A percentile compares a stretch with the other conserved stretches of the same genome.
Conservation (phyloP, 768 basidiomycete species). For the Amanita exitialis region DNA sequence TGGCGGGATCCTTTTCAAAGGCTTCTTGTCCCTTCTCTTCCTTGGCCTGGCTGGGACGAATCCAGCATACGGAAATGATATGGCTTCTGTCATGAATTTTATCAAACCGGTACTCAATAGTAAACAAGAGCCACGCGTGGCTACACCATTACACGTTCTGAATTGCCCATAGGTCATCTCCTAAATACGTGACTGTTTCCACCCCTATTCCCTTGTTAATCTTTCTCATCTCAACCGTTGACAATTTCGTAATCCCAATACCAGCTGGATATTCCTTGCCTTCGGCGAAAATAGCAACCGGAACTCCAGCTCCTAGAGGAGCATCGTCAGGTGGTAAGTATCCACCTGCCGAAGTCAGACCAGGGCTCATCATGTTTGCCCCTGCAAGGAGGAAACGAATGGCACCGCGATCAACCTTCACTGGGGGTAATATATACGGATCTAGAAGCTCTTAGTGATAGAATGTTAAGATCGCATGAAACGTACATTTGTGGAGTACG, state of each 20-base stretch:
- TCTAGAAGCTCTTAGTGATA: slow-evolving; percentile 38
- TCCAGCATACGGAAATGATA: slow-evolving; percentile 36
- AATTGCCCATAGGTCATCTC: slow-evolving; percentile 80
- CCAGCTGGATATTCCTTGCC: slow-evolving; percentile 91
- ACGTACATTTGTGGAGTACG: slow-evolving; percentile 85
- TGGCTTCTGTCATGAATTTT: slow-evolving; percentile 5
- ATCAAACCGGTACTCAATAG: slow-evolving; percentile 1
- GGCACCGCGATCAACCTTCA: slow-evolving; percentile 90
- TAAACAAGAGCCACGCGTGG: background rate
- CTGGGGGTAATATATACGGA: slow-evolving; percentile 81
- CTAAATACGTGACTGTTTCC: slow-evolving; percentile 77
- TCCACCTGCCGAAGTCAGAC: slow-evolving; percentile 88
- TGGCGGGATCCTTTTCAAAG: slow-evolving; percentile 21
- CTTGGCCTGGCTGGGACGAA: slow-evolving; percentile 43
- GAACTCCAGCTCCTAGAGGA: slow-evolving; percentile 55
- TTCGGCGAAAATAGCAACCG: slow-evolving; percentile 92
- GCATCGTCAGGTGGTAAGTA: slow-evolving; percentile 67
- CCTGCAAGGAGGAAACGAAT: slow-evolving; percentile 94
- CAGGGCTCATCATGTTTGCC: slow-evolving; percentile 96
- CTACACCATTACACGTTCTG: slow-evolving; percentile 40
- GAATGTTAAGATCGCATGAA: background rate
- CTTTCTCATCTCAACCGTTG: slow-evolving; percentile 82
- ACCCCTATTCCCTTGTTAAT: slow-evolving; percentile 89
- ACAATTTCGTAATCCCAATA: slow-evolving; percentile 72
- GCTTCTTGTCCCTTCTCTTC: slow-evolving; percentile 34